Base-by-base conservation (phyloP, 2,329 filamentous ascomycete genomes). In the Stemphylium lycopersici region DNA sequence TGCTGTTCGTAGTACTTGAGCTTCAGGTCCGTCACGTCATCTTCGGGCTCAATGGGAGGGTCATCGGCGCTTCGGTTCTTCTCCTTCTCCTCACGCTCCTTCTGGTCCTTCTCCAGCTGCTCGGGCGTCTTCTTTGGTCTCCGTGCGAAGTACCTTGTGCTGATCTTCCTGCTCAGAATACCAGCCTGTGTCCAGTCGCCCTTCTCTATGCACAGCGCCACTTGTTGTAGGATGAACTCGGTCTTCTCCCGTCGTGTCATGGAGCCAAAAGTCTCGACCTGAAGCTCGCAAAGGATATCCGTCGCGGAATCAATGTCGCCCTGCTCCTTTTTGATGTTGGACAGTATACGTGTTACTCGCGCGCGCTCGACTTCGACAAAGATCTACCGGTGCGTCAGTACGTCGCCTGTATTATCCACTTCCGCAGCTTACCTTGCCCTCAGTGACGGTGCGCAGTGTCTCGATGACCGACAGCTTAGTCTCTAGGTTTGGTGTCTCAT, bases 311-410 rank as follows among this genome's bases (percentile, higher is more conserved):
- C 91, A 70, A 96, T 81, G 71, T 99, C 93, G 61, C 93, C 93
- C 78, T 98, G 91, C 62, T 90, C 81, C 79, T 96, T 97, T 84
- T 98, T 98, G 83, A 99, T 98, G 77, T 97, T 87, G 46, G 95
- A 98, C 11, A 99, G 84, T 63, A 96, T 96, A 74, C 89, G 91
- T 68, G 95, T 99, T 56, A 99, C 89, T 65, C 95, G 90, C 62
- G 95, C 95, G 65, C 95, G 88, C 83, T 99, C 95, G 48, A 99
- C 95, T 81, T 99, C 95, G 68, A 99, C 93, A 71, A 99, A 99
- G 76, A 99, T 99, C 89, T 88, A 55, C 16, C 3, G 26, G 13
- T 11, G n/a, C 52, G 49, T 75, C 38, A 76, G 68, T 41, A 46
- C 16, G 18, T 32, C 36, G 20, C n/a, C 29, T 36, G 40, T 43